Percentiles rank a stretch among this genome's conserved stretches.
These are phyloP conservation scores for Salicornia ramosissima DNA, from an alignment of 148 eudicot genomes.

Conservation along the genomic window DNA sequence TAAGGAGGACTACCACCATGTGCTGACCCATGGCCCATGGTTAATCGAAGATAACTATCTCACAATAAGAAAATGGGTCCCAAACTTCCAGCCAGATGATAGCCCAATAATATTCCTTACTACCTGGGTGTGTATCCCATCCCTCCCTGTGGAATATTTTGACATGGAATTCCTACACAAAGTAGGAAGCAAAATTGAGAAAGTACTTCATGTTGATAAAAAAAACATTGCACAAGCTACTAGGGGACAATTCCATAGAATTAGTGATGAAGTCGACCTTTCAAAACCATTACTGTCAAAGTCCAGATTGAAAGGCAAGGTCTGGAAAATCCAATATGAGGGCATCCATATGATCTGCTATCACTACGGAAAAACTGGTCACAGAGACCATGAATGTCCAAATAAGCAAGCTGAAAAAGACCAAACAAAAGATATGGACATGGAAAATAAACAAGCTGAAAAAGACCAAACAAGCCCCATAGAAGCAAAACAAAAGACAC, in stretches of 20 bases:
- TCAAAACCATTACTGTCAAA: background rate
- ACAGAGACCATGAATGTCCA: background rate
- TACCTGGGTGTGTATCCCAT: background rate
- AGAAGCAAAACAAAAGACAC: too few species aligned
- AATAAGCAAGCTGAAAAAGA: too few species aligned
- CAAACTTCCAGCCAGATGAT: background rate
- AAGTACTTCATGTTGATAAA: background rate
- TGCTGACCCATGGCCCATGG: background rate
- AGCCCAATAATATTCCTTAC: background rate
- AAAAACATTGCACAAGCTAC: background rate
- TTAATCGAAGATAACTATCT: background rate
- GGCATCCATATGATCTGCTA: background rate
- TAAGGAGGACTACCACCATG: background rate
- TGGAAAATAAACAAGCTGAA: too few species aligned
- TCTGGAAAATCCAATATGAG: background rate
- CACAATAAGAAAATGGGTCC: background rate
- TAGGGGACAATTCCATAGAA: background rate
- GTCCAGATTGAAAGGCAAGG: background rate
- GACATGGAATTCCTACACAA: background rate
- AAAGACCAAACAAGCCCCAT: too few species aligned
- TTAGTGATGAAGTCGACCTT: background rate
- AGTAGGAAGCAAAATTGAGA: background rate
- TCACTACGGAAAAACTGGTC: background rate
- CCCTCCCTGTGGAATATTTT: background rate
- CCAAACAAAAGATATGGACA: too few species aligned